Percentiles rank a stretch among this genome's conserved stretches.
Evolutionary conservation across 2,329 filamentous ascomycete genomes (phyloP).

Genomic region (Scytalidium sp.): DNA sequence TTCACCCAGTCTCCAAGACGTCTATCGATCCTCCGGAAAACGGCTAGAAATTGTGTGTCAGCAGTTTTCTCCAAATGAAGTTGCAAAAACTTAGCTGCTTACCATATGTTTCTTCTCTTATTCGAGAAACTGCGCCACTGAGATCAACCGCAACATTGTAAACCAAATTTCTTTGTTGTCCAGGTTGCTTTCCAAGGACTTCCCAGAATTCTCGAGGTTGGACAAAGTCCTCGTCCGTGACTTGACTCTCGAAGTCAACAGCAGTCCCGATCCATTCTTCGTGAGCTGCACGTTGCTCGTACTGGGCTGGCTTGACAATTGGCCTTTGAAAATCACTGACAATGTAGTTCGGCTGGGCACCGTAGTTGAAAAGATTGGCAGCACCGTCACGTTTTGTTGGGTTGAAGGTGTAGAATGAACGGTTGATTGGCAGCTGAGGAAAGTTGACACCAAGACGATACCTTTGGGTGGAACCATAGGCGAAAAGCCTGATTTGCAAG

Average conservation of each 20-base stretch:
- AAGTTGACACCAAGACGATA: constrained; percentile 53
- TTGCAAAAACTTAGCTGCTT: no score
- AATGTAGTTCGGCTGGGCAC: constrained; percentile 57
- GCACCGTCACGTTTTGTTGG: constrained; percentile 71
- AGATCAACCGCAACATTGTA: no score
- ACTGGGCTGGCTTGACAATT: constrained; percentile 39
- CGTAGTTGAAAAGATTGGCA: constrained; percentile 62
- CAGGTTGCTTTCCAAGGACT: no score
- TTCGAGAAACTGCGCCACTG: no score
- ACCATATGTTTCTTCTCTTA: no score
- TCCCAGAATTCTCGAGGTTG: constrained; percentile 32
- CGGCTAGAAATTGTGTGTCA: no score
- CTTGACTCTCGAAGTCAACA: constrained; percentile 40
- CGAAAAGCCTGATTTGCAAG: constrained; percentile 63
- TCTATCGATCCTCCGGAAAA: no score
- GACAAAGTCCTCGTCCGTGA: constrained; percentile 28
- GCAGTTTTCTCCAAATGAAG: no score
- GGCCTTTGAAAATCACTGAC: no score
- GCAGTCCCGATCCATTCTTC: constrained; percentile 46
- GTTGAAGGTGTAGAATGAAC: constrained; percentile 42
- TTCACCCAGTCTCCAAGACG: no score
- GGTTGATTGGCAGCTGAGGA: constrained; percentile 46
- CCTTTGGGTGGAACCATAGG: constrained; percentile 60
- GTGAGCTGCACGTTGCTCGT: constrained; percentile 38
- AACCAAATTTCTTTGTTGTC: no score